phyloP scores from a whole-genome alignment of 1,284 basidiomycete genomes.

The Cutaneotrichosporon sp. region DNA sequence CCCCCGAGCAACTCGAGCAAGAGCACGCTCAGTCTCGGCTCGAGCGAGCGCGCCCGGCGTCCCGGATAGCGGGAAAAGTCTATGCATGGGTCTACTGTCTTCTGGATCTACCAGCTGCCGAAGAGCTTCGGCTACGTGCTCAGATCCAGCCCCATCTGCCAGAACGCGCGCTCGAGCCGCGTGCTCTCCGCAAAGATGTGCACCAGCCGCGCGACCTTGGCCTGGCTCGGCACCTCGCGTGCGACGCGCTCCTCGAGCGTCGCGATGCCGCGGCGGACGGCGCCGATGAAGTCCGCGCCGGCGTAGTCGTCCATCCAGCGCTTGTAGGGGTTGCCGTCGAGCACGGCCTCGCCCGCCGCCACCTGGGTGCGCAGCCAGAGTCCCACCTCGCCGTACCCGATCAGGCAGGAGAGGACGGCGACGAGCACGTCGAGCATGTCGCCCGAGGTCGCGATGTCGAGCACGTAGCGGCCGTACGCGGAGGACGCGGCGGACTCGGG shows the following conservation, averaged over 20 bases:
- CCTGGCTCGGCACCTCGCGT: constrained; percentile 65
- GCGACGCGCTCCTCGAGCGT: constrained; percentile 64
- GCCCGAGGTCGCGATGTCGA: constrained; percentile 73
- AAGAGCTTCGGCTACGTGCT: too few species aligned
- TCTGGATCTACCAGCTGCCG: too few species aligned
- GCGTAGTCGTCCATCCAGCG: constrained; percentile 83
- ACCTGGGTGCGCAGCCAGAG: constrained; percentile 74
- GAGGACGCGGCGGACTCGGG: constrained; percentile 70
- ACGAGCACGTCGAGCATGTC: constrained; percentile 74
- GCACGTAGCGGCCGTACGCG: constrained; percentile 82
- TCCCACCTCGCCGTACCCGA: constrained; percentile 95
- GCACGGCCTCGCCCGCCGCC: constrained; percentile 58
- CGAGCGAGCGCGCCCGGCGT: too few species aligned
- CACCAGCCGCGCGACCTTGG: constrained; percentile 67
- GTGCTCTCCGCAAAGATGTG: constrained; percentile 77
- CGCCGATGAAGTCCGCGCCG: constrained; percentile 67
- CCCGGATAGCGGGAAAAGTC: neutral
- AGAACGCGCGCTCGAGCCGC: constrained; percentile 79
- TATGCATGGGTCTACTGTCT: neutral
- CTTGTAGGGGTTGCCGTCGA: constrained; percentile 69
- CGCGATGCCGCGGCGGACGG: constrained; percentile 69
- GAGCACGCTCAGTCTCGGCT: neutral
- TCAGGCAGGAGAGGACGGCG: constrained; percentile 79
- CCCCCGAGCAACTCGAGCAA: neutral
- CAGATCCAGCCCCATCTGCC: constrained; percentile 62